Conservation (phyloP, 768 basidiomycete genomes). For the Boletus sp. region DNA sequence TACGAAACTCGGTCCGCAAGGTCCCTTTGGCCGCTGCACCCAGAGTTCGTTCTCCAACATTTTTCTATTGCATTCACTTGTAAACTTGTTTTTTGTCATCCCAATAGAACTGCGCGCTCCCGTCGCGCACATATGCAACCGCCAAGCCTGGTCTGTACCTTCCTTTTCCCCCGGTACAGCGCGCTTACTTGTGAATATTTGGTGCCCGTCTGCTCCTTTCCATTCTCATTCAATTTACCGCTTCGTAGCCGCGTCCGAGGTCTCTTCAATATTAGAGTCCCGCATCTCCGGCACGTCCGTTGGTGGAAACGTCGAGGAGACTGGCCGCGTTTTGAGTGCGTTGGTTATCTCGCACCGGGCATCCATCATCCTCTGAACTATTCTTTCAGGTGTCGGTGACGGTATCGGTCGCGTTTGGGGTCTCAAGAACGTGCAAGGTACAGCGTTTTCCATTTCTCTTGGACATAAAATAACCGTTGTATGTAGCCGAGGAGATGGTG, state of each 20-base stretch:
- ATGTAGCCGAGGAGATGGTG: slow-evolving; percentile 98
- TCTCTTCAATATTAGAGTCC: slow-evolving; percentile 97
- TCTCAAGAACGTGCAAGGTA: slow-evolving; percentile 97
- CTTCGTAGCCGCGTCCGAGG: slow-evolving; percentile 91
- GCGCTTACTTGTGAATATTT: slow-evolving; percentile 9
- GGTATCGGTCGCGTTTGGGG: slow-evolving; percentile 99
- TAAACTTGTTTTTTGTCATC: slow-evolving; percentile 8
- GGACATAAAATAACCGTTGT: slow-evolving; percentile 3
- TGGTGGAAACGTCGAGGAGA: slow-evolving; percentile 96
- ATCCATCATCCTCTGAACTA: slow-evolving; percentile 6
- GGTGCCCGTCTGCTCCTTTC: slow-evolving; percentile 7
- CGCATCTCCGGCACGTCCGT: slow-evolving; percentile 92
- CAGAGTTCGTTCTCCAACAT: slow-evolving; percentile 46
- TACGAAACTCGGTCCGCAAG: slow-evolving; percentile 81
- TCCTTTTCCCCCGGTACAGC: background rate
- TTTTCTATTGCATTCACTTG: slow-evolving; percentile 9
- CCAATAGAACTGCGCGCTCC: slow-evolving; percentile 42
- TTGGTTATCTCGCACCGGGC: slow-evolving; percentile 15
- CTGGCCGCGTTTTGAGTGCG: slow-evolving; percentile 96
- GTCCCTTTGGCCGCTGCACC: slow-evolving; percentile 66
- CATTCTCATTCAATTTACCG: slow-evolving; percentile 28
- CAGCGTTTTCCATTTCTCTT: slow-evolving; percentile 12
- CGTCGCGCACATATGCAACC: slow-evolving; percentile 89
- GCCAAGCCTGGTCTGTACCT: slow-evolving; percentile 86
- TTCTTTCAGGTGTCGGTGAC: slow-evolving; percentile 86